Conservation (phyloP, 169 alveolate genomes). For the Plasmodium coatneyi region DNA sequence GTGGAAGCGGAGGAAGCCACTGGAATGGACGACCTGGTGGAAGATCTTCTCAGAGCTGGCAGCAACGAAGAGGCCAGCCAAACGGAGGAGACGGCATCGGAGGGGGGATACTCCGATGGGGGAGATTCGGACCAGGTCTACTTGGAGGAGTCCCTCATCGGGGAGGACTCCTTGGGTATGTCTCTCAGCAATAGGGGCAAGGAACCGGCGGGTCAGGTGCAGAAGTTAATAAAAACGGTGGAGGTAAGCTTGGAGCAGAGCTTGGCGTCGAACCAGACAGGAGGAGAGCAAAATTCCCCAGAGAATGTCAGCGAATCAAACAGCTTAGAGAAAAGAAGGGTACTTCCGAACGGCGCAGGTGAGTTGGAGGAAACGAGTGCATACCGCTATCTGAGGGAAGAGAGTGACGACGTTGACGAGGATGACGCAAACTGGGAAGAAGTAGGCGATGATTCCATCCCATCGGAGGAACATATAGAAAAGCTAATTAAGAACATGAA, state of each 20-base stretch:
- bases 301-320: background rate
- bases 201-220: background rate
- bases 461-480: slow-evolving; percentile 1
- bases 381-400: background rate
- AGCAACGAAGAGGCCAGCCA: background rate
- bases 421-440: background rate
- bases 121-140: background rate
- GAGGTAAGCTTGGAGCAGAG: background rate
- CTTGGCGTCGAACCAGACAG: background rate
- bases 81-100: background rate
- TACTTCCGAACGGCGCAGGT: background rate
- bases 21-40: background rate
- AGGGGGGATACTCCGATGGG: background rate
- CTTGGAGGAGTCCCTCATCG: background rate
- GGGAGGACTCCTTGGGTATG: background rate
- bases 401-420: background rate
- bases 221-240: background rate
- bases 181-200: background rate
- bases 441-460: background rate
- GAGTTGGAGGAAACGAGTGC: background rate
- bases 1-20: background rate
- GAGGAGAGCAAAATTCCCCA: background rate
- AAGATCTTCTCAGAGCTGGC: background rate
- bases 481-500: slow-evolving; percentile 5
- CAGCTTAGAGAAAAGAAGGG: background rate